Base-by-base conservation (phyloP, 768 basidiomycete species). In the Pleurotus djamor region DNA sequence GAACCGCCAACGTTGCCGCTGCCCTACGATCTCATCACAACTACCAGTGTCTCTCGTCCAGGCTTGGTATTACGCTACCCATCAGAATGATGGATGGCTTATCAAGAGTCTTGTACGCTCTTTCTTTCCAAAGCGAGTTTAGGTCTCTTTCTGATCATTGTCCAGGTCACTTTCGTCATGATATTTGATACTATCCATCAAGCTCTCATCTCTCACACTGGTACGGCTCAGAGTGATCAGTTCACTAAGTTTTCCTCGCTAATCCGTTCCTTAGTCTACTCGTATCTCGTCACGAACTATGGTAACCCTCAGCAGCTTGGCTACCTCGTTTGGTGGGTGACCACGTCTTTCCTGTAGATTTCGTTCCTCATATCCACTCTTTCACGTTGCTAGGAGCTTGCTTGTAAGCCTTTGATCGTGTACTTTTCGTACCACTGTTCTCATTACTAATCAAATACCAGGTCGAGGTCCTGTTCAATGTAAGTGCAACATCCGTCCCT, bases 171-270 rank as follows among this genome's bases (percentile, higher is more conserved):
- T 17, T 65, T 67, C 6, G 76, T 76, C 1, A 64, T 80, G 21
- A 0, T 74, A 1, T 76, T 80, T 41, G 85, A 85, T 57, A 76
- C 76, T 1, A 65, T 75, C 2, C 82, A 85, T 64, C 74, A 83
- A n/a, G 69, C 65, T 1, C 62, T 84, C 28, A 77, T 86, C 17
- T 70, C 77, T 1, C 80, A 84, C 59, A 70, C 73, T 4, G 65
- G 85, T 79, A 60, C 49, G 78, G 10, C 4, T 9, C 9, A 10
- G 38, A 41, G n/a, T 10, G 10, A 41, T 9, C n/a, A 41, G 9
- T 2, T 10, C 10, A 41, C 38, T 41, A 41, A 9, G 4, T n/a
- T 10, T n/a, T 41, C 1, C 38, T 7, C n/a, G 38, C 9, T 2
- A 9, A 41, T n/a, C n/a, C 38, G 9, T 41, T 9, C 4, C 38